Percentiles rank a stretch among this genome's conserved stretches.
Conservation (phyloP, 257 asterid species). For the Nicotiana paniculata region DNA sequence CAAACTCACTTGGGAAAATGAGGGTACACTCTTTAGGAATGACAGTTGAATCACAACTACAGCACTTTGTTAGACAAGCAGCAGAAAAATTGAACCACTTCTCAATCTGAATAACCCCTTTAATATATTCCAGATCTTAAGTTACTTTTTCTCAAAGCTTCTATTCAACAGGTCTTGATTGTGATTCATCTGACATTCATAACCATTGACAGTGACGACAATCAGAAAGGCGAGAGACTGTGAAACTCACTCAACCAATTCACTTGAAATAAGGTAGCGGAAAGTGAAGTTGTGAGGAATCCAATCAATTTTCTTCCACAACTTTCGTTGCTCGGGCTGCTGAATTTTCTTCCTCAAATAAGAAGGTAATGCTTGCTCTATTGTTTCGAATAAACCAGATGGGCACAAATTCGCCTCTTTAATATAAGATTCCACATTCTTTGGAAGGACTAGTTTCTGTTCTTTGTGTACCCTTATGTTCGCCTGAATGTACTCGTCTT, state of each 20-base stretch:
- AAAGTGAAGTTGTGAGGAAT: constrained; percentile 66
- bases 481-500: constrained; percentile 80
- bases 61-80: not conserved
- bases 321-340: constrained; percentile 34
- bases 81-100: not conserved
- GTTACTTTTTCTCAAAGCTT: not conserved
- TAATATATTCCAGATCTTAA: not conserved
- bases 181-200: constrained; percentile 41
- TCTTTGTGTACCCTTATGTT: constrained; percentile 54
- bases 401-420: constrained; percentile 55
- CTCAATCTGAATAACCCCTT: not conserved
- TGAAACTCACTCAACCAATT: constrained; percentile 27
- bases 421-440: constrained; percentile 52
- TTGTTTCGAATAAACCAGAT: constrained; percentile 39
- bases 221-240: not conserved
- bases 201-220: not conserved
- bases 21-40: constrained; percentile 18
- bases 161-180: not conserved
- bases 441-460: constrained; percentile 56
- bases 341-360: constrained; percentile 22
- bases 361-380: constrained; percentile 46
- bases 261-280: constrained; percentile 49
- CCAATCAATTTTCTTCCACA: constrained; percentile 61
- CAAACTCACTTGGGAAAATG: not conserved
- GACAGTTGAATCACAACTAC: constrained; percentile 34